phyloP scores from a whole-genome alignment of 1,284 basidiomycete genomes.

The Leccinum brunneo-olivaceum region DNA sequence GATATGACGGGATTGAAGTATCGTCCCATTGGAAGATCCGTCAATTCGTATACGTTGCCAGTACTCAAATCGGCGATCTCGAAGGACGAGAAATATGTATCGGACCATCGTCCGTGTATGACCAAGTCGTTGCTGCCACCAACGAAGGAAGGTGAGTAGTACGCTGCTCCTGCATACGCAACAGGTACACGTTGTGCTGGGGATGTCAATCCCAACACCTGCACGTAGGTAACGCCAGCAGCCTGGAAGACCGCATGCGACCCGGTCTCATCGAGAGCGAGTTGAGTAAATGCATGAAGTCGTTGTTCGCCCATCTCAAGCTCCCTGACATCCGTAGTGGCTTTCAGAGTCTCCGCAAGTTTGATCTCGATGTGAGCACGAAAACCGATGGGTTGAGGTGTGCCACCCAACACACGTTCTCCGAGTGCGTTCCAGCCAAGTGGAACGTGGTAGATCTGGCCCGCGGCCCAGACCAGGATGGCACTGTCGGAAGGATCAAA shows the following conservation, averaged over 20 bases:
- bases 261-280: conserved; percentile 50
- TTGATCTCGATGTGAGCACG: conserved; percentile 54
- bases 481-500: conserved; percentile 51
- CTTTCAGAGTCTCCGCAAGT: conserved; percentile 51
- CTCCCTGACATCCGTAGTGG: conserved; percentile 41
- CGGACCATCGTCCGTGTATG: conserved; percentile 64
- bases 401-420: conserved; percentile 43
- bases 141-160: conserved; percentile 66
- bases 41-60: conserved; percentile 41
- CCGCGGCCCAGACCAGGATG: conserved; percentile 66
- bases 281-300: conserved; percentile 54
- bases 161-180: conserved; percentile 40
- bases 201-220: conserved; percentile 31
- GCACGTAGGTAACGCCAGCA: conserved; percentile 56
- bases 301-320: conserved; percentile 52
- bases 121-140: conserved; percentile 42
- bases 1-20: conserved; percentile 57
- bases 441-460: conserved; percentile 59
- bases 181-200: conserved; percentile 39
- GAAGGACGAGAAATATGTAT: conserved; percentile 54
- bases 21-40: conserved; percentile 54
- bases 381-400: conserved; percentile 50
- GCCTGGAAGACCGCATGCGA: conserved; percentile 56
- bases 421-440: conserved; percentile 40
- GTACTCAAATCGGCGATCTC: conserved; percentile 53